Evolutionary conservation across 2,329 filamentous ascomycete genomes (phyloP).

Genomic region (Colletotrichum abscissum): DNA sequence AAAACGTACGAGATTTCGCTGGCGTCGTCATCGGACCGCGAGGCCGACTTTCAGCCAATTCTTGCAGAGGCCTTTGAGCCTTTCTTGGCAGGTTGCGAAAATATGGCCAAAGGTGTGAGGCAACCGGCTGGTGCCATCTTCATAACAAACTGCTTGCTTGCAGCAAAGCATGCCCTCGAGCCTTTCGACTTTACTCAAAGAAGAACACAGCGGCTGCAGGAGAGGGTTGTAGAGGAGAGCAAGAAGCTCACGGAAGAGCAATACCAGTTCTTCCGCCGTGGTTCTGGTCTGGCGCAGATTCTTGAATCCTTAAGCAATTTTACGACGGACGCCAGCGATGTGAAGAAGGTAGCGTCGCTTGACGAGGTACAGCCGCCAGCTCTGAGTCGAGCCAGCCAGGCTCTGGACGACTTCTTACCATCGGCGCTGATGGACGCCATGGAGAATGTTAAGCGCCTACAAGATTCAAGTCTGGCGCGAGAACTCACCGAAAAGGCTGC

Average conservation of each 20-base stretch:
- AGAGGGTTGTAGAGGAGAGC: conserved; percentile 65
- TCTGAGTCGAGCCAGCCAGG: conserved; percentile 77
- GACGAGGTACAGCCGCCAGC: conserved; percentile 64
- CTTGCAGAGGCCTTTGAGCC: conserved; percentile 86
- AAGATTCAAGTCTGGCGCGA: conserved; percentile 77
- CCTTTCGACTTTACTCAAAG: conserved; percentile 72
- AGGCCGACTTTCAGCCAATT: conserved; percentile 79
- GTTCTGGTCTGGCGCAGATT: conserved; percentile 78
- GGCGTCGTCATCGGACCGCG: conserved; percentile 66
- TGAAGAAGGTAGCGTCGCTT: conserved; percentile 59
- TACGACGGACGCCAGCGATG: conserved; percentile 46
- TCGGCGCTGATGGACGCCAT: conserved; percentile 93
- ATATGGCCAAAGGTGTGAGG: conserved; percentile 71
- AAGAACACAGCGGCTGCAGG: conserved; percentile 65
- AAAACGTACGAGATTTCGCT: conserved; percentile 89
- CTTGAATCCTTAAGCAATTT: conserved; percentile 65
- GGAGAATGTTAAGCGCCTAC: conserved; percentile 80
- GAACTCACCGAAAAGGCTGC: conserved; percentile 86
- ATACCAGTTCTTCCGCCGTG: conserved; percentile 76
- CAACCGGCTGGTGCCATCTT: conserved; percentile 75
- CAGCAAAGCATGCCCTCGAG: conserved; percentile 66
- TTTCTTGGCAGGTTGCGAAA: conserved; percentile 81
- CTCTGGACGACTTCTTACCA: conserved; percentile 89
- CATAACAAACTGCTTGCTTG: conserved; percentile 76
- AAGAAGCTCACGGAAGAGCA: conserved; percentile 74